Conservation (phyloP, 352 stramenopile genomes). For the Phytopythium vexans region DNA sequence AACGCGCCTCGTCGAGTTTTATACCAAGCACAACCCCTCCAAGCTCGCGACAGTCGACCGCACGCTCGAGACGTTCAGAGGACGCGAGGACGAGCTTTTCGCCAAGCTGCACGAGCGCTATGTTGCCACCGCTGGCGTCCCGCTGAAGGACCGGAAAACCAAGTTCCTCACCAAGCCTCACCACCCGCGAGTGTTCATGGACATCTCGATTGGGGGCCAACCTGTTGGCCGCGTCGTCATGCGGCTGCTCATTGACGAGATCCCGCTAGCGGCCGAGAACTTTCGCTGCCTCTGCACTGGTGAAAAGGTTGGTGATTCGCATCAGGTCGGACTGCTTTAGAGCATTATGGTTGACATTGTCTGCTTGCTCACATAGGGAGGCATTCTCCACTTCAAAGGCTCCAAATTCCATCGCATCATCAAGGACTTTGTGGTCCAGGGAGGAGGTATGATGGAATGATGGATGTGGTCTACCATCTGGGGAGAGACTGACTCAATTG, state of each 20-base stretch:
- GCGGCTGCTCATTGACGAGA: constrained; percentile 92
- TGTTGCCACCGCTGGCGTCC: constrained; percentile 20
- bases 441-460: constrained; percentile 37
- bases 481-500: too few species aligned
- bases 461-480: too few species aligned
- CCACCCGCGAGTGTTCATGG: constrained; percentile 94
- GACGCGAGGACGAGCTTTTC: constrained; percentile 66
- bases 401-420: constrained; percentile 91
- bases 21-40: constrained; percentile 61
- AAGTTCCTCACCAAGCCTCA: constrained; percentile 41
- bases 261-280: constrained; percentile 95
- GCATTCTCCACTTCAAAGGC: constrained; percentile 79
- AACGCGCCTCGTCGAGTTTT: constrained; percentile 54
- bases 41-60: constrained; percentile 52
- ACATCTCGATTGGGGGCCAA: constrained; percentile 87
- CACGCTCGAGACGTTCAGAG: constrained; percentile 52
- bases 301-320: constrained; percentile 47
- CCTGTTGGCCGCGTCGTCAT: constrained; percentile 91
- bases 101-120: constrained; percentile 69
- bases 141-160: constrained; percentile 43
- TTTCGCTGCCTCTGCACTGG: constrained; percentile 86
- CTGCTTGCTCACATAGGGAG: constrained; percentile 9
- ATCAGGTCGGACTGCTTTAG: too few species aligned
- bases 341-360: background rate
- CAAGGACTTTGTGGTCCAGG: constrained; percentile 91